Base-by-base conservation (phyloP, 179 eudicot genomes). In the Silene noctiflora region DNA sequence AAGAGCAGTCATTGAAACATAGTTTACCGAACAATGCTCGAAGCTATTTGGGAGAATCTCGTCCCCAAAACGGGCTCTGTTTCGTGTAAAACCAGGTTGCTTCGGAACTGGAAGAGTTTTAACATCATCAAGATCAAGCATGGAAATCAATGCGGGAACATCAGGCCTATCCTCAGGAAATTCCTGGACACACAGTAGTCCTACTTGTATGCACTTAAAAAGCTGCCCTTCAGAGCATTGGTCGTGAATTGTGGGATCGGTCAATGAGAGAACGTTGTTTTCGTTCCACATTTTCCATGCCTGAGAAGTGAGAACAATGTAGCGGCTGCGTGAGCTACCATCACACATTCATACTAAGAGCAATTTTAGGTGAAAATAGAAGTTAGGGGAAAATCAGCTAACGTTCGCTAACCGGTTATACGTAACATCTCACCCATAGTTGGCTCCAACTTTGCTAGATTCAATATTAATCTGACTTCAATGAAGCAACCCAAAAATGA, bases 121-220 rank as follows among this genome's bases (percentile, higher is more conserved):
- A 0, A 58, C 68, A 21, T 79, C 81, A 64, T 88, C 86, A 35
- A 82, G 76, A 33, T 46, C 67, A 22, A 86, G 81, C 88, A 88
- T 77, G 0, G 86, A 86, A 14, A 86, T 75, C 64, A 79, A 86
- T 1, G 72, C 75, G 0, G 89, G 81, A 27, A 80, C 76, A 59
- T 76, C 68, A 17, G 90, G 90, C 61, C 90, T 87, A 16, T 85
- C 88, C 44, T 87, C 87, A 14, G 86, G 82, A 20, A 81, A 81
- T 33, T 84, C 87, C 73, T 87, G 90, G n/a, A 87, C 87, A 31
- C 90, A 80, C 35, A 83, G 42, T 0, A 79, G 80, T 13, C 82
- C 85, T 5, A 83, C 80, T 76, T 83, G 82, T 22, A 83, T 65
- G 64, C 82, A 76, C 56, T 82, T 83, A 65, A 79, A 61, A n/a